phyloP scores from a whole-genome alignment of 192 early-diverging fungal species.

The Coemansia sp. region DNA sequence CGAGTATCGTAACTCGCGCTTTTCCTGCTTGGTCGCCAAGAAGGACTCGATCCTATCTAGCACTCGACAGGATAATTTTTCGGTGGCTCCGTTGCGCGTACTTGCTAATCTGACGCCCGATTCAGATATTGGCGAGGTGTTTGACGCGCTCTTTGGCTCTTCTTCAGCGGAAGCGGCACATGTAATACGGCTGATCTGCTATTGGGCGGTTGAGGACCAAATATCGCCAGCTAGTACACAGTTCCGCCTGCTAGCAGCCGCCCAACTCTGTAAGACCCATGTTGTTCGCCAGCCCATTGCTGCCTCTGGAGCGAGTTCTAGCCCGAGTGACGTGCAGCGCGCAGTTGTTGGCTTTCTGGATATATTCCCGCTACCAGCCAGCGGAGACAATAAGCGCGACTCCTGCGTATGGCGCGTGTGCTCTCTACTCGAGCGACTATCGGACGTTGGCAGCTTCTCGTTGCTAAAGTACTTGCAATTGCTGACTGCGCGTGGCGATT shows the following conservation, averaged over 20 bases:
- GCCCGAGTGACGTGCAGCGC: constrained; percentile 18
- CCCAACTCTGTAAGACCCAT: constrained; percentile 19
- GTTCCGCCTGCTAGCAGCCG: constrained; percentile 21
- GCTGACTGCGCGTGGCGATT: constrained; percentile 47
- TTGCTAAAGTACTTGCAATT: constrained; percentile 40
- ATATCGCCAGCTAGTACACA: constrained; percentile 4
- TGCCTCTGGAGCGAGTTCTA: neutral
- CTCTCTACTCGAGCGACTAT: constrained; percentile 37
- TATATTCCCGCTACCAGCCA: constrained; percentile 19
- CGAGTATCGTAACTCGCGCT: constrained; percentile 27
- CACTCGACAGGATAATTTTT: neutral
- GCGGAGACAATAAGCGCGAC: neutral
- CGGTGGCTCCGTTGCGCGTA: constrained; percentile 9
- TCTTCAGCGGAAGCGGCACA: neutral
- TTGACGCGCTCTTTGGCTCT: constrained; percentile 12
- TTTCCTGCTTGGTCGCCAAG: constrained; percentile 8
- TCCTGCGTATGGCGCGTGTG: constrained; percentile 16
- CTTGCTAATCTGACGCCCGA: constrained; percentile 18
- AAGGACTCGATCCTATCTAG: neutral
- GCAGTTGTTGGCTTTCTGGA: constrained; percentile 40
- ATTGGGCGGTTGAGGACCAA: constrained; percentile 38
- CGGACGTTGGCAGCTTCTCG: constrained; percentile 39
- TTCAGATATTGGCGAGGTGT: constrained; percentile 4
- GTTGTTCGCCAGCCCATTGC: neutral
- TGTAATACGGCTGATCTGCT: constrained; percentile 34